Percentiles rank a stretch among this genome's conserved stretches.
Conservation (phyloP, 352 stramenopile species). For the Chrysophaeum taylorii region DNA sequence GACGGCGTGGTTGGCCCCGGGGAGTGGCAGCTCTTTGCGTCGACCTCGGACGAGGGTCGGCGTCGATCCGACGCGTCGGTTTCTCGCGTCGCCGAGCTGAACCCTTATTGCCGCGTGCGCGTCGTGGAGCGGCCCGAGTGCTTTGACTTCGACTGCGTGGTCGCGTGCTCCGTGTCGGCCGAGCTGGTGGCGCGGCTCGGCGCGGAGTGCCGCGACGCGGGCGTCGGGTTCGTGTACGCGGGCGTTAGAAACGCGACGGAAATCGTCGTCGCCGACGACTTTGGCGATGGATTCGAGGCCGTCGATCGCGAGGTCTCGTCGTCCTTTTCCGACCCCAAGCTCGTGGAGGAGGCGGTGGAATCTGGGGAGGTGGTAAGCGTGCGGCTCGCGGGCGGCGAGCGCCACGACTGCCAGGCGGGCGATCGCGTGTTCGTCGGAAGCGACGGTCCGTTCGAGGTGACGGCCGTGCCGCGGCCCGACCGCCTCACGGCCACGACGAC, state of each 20-base stretch:
- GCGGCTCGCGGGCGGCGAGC: not conserved
- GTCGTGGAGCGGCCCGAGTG: not conserved
- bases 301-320: not conserved
- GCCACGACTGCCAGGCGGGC: not conserved
- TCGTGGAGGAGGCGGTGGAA: not conserved
- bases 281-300: not conserved
- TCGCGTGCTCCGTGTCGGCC: not conserved
- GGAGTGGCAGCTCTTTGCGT: constrained; percentile 63
- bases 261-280: not conserved
- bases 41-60: not conserved
- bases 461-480: not conserved
- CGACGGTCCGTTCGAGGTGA: not conserved
- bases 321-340: not conserved
- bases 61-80: not conserved
- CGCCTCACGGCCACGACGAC: not conserved
- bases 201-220: not conserved
- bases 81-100: not conserved
- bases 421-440: not conserved
- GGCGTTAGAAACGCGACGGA: not conserved
- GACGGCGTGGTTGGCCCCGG: constrained; percentile 52
- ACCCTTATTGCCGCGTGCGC: not conserved
- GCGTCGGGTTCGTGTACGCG: not conserved
- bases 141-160: too few species aligned
- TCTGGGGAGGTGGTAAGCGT: not conserved
- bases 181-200: not conserved